Base-by-base conservation (phyloP, 371 early-diverging fungal genomes). In the Actinomucor elegans region DNA sequence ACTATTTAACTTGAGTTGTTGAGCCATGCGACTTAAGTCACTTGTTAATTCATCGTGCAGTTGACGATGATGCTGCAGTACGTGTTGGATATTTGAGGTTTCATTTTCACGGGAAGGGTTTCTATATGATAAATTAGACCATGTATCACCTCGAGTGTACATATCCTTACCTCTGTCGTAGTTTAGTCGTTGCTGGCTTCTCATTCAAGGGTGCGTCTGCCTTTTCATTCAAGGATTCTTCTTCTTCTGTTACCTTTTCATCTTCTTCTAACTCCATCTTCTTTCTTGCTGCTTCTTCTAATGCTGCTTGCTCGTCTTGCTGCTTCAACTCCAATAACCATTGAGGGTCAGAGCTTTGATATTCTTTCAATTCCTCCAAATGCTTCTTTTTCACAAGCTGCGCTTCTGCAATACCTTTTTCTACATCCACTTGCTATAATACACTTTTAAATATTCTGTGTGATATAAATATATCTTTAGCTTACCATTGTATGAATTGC, bases 31-130 rank as follows among this genome's bases (percentile, higher is more conserved):
- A 23, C 77, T 59, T 51, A 90, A 63, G 40, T 90, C 89, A 1
- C 69, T 73, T 1, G 90, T 83, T 47, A 89, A 57, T 27, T 87
- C 83, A 44, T 82, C 85, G 29, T 90, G 90, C 47, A 84, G 63
- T 47, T 75, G 70, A n/a, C 85, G 76, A 49, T 89, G 86, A 45
- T 82, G 81, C 34, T 81, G 76, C 8, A 89, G 57, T 40, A 87
- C 80, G 38, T 75, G 65, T 34, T 87, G 83, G 33, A 80, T 62
- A 40, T 71, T 68, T 1, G 54, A 54, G 18, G 72, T 68, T 28
- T 74, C 70, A 21, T 73, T 52, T 35, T 65, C 64, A 23, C 58
- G 59, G 2, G 42, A 43, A 3, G 40, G 15, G 20, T 52, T 49
- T 33, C 27, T 23, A 24, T 28, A 21, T 9, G 2, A 38, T 5